Evolutionary conservation across 2,329 filamentous ascomycete species (phyloP), one percentile per base, ranked within the genome.

Genomic region (Exophiala spinifera): DNA sequence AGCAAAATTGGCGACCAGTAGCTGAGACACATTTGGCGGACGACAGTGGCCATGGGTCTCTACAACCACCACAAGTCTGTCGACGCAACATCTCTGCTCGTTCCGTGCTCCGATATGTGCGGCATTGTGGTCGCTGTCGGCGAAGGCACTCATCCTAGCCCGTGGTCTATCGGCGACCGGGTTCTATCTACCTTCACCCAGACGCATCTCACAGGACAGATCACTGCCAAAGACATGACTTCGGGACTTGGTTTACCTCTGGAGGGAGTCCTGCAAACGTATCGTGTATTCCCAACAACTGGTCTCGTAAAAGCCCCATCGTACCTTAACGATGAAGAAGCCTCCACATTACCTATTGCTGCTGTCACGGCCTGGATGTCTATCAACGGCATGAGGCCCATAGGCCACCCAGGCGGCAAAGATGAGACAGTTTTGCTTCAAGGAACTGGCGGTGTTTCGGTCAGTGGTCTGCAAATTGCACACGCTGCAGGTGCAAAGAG

Each of bases 361-460:
- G 63, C 67, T 49, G 72, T 81, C 2, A 79, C 76, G 8, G 77
- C 72, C 2, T 80, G 77, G 75, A 77, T 74, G 65, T 67, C 72
- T 3, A 68, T 81, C 46, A 76, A 76, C 61, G 72, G 72, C 4
- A 71, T 51, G 77, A 81, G 63, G 72, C 73, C 17, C 75, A 71
- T 66, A 53, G 64, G 1, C 65, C 69, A 2, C 62, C 75, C 56
- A 69, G 68, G 10, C 68, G 77, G n/a, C 76, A 6, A 71, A n/a
- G 72, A 69, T 1, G 66, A 76, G 49, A 74, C 64, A 1, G 67
- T 74, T 7, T 59, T 74, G 3, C 61, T 72, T 8, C 70, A 69
- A 72, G 76, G 77, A 1, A 79, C 77, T 3, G 76, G 76, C 2
- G 76, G 76, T 1, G 74, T 79, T 7, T 71, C 75, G 0, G 64